phyloP scores from a whole-genome alignment of 2,329 filamentous ascomycete species.

The Pyricularia sp. region DNA sequence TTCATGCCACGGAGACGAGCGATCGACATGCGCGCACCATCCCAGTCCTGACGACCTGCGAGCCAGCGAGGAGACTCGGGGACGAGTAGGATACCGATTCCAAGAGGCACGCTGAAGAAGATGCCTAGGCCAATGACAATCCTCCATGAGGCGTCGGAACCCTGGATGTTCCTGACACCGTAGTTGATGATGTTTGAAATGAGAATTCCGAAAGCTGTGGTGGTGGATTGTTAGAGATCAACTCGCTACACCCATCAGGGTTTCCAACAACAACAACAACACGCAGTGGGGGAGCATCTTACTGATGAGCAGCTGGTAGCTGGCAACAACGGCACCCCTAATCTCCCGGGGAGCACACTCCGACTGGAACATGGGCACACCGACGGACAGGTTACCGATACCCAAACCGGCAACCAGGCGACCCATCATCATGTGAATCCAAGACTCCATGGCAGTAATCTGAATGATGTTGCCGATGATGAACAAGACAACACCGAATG shows the following conservation, averaged over 20 bases:
- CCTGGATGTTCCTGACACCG: slow-evolving; percentile 33
- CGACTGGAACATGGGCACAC: slow-evolving; percentile 59
- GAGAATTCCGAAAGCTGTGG: slow-evolving; percentile 48
- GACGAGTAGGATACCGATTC: slow-evolving; percentile 40
- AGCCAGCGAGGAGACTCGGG: slow-evolving; percentile 51
- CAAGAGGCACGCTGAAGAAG: slow-evolving; percentile 41
- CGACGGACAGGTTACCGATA: slow-evolving; percentile 55
- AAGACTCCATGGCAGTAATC: slow-evolving; percentile 46
- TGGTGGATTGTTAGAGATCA: not conserved
- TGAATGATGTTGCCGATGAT: slow-evolving; percentile 57
- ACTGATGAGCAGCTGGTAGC: slow-evolving; percentile 66
- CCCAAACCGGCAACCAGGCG: slow-evolving; percentile 59
- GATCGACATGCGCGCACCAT: slow-evolving; percentile 38
- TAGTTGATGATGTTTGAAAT: slow-evolving; percentile 45
- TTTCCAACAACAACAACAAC: not conserved
- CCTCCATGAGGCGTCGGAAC: slow-evolving; percentile 44
- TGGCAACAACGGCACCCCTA: slow-evolving; percentile 54
- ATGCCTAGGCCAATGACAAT: slow-evolving; percentile 51
- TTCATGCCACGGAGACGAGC: slow-evolving; percentile 42
- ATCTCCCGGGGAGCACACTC: slow-evolving; percentile 54
- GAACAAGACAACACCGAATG: slow-evolving; percentile 45
- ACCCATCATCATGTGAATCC: slow-evolving; percentile 59
- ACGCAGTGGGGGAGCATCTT: not conserved
- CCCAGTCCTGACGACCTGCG: slow-evolving; percentile 35
- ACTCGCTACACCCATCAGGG: too few species aligned